These are phyloP conservation scores for Clitoria ternatea DNA, from an alignment of 306 rosid species.

Conservation along the genomic window DNA sequence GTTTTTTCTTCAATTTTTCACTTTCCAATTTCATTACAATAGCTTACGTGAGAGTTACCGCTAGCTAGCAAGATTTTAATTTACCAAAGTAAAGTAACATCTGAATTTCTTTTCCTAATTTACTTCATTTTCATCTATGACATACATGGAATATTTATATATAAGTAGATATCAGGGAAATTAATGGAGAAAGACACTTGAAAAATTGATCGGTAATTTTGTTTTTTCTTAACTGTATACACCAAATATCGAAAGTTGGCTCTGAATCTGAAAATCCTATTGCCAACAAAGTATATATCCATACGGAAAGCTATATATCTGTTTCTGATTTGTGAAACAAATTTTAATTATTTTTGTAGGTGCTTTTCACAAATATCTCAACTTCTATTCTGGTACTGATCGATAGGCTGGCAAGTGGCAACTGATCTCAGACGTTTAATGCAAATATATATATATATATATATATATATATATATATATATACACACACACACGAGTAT, in stretches of 20 bases:
- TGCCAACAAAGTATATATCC: neutral
- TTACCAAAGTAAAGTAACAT: neutral
- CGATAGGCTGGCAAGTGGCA: neutral
- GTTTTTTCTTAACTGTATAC: neutral
- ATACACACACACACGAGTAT: too few relatives aligned
- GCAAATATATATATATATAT: neutral
- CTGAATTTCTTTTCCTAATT: neutral
- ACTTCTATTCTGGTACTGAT: neutral
- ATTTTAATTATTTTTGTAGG: neutral
- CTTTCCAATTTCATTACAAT: neutral
- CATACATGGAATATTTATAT: too few relatives aligned
- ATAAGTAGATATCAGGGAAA: neutral
- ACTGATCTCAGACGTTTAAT: neutral
- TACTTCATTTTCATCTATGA: neutral
- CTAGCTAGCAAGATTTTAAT: too few relatives aligned
- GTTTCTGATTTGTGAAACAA: neutral
- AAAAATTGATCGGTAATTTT: constrained; percentile 6
- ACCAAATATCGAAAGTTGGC: neutral
- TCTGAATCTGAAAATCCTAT: neutral
- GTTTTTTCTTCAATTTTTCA: neutral
- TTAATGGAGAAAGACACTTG: neutral
- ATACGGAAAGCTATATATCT: neutral
- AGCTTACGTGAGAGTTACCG: neutral
- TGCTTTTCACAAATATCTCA: constrained; percentile 24
- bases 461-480: too few relatives aligned